These are phyloP conservation scores for Cicer bijugum DNA, from an alignment of 306 rosid species.

Conservation along the genomic window DNA sequence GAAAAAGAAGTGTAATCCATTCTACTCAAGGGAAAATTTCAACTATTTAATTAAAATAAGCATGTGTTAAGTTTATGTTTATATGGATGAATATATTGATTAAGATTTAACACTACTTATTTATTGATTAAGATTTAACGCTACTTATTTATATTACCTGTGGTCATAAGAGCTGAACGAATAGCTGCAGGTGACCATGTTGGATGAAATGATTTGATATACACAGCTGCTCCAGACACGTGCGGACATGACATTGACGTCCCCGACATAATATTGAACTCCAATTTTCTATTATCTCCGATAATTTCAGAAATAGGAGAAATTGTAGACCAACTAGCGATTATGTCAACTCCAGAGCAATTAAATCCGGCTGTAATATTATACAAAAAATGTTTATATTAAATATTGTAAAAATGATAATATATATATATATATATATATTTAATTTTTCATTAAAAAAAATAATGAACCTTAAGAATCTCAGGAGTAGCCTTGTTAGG, in stretches of 20 bases:
- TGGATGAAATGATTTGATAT: slow-evolving; percentile 41
- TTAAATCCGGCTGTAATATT: slow-evolving; percentile 48
- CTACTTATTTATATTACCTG: slow-evolving; percentile 21
- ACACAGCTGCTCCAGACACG: slow-evolving; percentile 32
- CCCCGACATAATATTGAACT: slow-evolving; percentile 33
- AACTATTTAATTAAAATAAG: too few relatives aligned
- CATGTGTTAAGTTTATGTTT: too few relatives aligned
- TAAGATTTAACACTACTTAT: not conserved
- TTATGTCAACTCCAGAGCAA: slow-evolving; percentile 47
- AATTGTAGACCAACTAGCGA: slow-evolving; percentile 49
- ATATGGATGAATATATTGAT: too few relatives aligned
- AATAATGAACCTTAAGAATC: too few relatives aligned
- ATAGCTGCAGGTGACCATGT: slow-evolving; percentile 46
- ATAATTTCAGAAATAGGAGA: not conserved
- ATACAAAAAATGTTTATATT: not conserved
- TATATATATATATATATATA: too few relatives aligned
- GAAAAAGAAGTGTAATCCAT: too few relatives aligned
- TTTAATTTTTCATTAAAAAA: too few relatives aligned
- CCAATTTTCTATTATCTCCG: not conserved
- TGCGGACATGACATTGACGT: slow-evolving; percentile 53
- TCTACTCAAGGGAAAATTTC: too few relatives aligned
- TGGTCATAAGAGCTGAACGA: slow-evolving; percentile 46
- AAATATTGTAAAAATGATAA: not conserved
- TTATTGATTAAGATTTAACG: not conserved
- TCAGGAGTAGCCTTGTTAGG: too few relatives aligned